Percentiles rank a stretch among this genome's conserved stretches.
Evolutionary conservation across 177 flowering plant genomes (phyloP).

Genomic region (Vitis hybrid): DNA sequence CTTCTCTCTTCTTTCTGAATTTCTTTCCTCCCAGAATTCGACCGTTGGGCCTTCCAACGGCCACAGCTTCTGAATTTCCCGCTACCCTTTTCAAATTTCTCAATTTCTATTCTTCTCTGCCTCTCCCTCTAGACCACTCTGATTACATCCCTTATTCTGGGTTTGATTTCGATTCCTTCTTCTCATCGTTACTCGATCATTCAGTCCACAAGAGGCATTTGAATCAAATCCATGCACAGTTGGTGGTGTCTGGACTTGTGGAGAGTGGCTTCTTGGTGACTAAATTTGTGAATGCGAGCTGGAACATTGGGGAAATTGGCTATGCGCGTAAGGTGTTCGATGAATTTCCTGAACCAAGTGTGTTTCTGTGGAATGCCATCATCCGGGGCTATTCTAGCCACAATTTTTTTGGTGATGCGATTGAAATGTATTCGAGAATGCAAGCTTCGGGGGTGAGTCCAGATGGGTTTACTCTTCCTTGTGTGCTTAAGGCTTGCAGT

Average conservation of each 20-base stretch:
- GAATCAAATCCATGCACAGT: constrained; percentile 40
- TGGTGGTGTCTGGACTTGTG: constrained; percentile 30
- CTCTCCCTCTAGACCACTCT: constrained; percentile 13
- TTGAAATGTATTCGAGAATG: constrained; percentile 41
- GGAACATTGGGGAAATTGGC: constrained; percentile 32
- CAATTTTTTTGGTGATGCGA: constrained; percentile 25
- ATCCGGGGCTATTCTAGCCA: constrained; percentile 40
- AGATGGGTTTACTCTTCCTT: constrained; percentile 48
- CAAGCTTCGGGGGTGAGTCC: constrained; percentile 37
- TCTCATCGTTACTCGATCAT: constrained; percentile 34
- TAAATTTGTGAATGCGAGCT: constrained; percentile 34
- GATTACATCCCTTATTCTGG: background rate
- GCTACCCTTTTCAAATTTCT: constrained; percentile 3
- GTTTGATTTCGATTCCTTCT: constrained; percentile 26
- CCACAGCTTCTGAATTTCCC: constrained; percentile 12
- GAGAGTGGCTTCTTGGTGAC: constrained; percentile 33
- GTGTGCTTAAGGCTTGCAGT: constrained; percentile 49
- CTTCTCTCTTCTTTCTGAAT: background rate
- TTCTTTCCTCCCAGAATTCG: constrained; percentile 14
- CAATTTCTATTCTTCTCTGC: constrained; percentile 9
- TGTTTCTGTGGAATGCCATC: constrained; percentile 55
- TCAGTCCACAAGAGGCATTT: constrained; percentile 34
- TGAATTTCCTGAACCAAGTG: constrained; percentile 42
- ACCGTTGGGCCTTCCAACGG: constrained; percentile 3
- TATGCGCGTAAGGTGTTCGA: constrained; percentile 53